Base-by-base conservation (phyloP, 1,284 basidiomycete genomes). In the Irpex sp. region DNA sequence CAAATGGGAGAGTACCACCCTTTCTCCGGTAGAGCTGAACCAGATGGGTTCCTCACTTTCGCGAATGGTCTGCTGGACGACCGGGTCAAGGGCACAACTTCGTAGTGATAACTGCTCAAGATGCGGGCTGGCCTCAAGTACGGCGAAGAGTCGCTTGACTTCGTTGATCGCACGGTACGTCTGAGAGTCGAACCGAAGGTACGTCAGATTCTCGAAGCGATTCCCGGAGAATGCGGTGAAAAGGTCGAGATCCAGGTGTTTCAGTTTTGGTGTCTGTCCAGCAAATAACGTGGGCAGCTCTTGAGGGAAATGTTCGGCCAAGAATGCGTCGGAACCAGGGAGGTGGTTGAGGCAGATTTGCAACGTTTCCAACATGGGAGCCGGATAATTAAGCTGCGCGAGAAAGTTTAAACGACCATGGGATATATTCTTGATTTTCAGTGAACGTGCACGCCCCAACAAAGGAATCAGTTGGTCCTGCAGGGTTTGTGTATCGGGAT, bases 31-130 rank as follows among this genome's bases (percentile, higher is more conserved):
- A n/a, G 39, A 46, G n/a, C 13, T 46, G 39, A 46, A 46, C 39
- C 39, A 46, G 39, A 46, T n/a, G 39, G 39, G 39, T 13, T 46
- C n/a, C 0, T 46, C 39, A 2, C n/a, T 46, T 11, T 11, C 39
- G 11, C n/a, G 13, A n/a, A n/a, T 46, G n/a, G 39, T n/a, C 39
- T 46, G n/a, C 37, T 31, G n/a, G 58, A 33, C 31, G 31, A 6
- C 13, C 21, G 26, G 17, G 21, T 8, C n/a, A 7, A 63, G 21
- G 15, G 39, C 35, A 37, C 61, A 59, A 15, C 19, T 8, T 46
- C 46, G 47, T n/a, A 63, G 19, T 8, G 51, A 51, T 7, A 63
- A 21, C 46, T 59, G 50, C 33, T 63, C 58, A 49, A 63, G 15
- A 15, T 43, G 17, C 8, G 58, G 61, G 39, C 19, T 59, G 8